Evolutionary conservation across 306 rosid species (phyloP), one percentile per base, ranked within the genome.

Genomic region (Castanea crenata): DNA sequence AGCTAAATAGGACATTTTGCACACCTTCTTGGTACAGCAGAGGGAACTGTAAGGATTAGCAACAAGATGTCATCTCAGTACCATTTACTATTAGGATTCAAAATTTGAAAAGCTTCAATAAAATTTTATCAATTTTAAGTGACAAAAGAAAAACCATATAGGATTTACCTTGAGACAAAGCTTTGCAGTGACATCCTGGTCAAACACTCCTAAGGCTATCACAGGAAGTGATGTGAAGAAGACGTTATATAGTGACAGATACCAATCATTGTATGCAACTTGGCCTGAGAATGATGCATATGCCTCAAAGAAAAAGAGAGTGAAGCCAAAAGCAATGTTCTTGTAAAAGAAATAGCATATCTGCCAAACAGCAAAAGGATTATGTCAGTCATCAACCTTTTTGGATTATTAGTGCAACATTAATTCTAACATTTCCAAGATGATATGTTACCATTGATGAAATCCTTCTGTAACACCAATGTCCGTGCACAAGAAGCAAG

Each of bases 381-480:
- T 72, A 56, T 76, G 84, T 88, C 77, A 83, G 44, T 20, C 65
- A 34, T 71, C 34, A 31, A 55, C 61, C 71, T n/a, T 0, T 49
- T 13, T 52, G 52, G 69, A 25, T 14, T 21, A 18, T 31, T 18
- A 20, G 51, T 34, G 71, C 51, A 18, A 25, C 54, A 58, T 58
- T 20, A 58, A 23, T 7, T 46, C 34, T 15, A 29, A 55, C 38
- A 25, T 74, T 15, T 62, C 69, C 69, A 78, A 74, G 85, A 77
- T 57, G 31, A 79, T 49, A 49, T 12, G 16, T 87, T 87, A 96
- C 99, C 99, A 93, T 96, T 64, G 98, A 85, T 21, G 99, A 90
- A 83, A 96, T 96, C 79, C 99, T 93, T 86, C 96, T 91, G 89
- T 96, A 93, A 83, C 99, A 96, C 99, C 99, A 96, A 86, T 96